phyloP scores from a whole-genome alignment of 768 basidiomycete genomes.

The Gyrodon lividus region DNA sequence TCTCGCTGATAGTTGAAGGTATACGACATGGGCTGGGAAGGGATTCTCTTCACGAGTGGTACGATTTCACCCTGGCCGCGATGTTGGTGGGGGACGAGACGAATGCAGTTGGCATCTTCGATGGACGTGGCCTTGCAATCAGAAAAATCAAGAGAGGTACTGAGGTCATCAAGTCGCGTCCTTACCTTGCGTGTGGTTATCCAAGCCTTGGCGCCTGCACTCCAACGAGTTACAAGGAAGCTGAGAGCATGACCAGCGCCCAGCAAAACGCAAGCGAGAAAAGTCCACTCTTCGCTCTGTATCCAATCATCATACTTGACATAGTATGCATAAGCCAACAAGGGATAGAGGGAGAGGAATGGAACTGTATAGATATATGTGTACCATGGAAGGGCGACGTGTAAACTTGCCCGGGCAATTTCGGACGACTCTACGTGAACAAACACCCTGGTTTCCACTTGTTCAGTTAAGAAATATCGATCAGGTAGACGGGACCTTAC shows the following conservation, averaged over 20 bases:
- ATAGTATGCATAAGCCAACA: conserved; percentile 89
- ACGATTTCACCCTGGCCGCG: conserved; percentile 92
- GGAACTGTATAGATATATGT: conserved; percentile 73
- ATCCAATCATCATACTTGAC: conserved; percentile 89
- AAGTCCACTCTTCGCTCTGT: conserved; percentile 96
- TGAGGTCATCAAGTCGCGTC: background rate
- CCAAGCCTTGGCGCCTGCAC: conserved; percentile 70
- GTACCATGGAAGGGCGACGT: conserved; percentile 65
- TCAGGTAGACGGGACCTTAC: conserved; percentile 2
- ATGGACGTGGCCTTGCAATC: conserved; percentile 53
- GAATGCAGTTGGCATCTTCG: conserved; percentile 75
- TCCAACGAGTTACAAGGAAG: conserved; percentile 92
- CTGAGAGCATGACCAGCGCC: conserved; percentile 88
- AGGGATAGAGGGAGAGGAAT: conserved; percentile 77
- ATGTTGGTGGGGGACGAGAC: conserved; percentile 76
- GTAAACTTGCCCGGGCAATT: conserved; percentile 65
- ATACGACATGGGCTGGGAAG: conserved; percentile 59
- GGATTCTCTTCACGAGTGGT: conserved; percentile 59
- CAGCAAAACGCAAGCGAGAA: conserved; percentile 83
- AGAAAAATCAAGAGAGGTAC: conserved; percentile 1
- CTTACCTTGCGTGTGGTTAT: conserved; percentile 75
- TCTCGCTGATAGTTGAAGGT: conserved; percentile 95
- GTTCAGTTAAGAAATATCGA: background rate
- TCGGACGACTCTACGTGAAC: conserved; percentile 63
- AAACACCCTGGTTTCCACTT: conserved; percentile 30